Evolutionary conservation across 2,329 filamentous ascomycete species (phyloP), one percentile per base, ranked within the genome.

Genomic region (Aspergillus alliaceus): DNA sequence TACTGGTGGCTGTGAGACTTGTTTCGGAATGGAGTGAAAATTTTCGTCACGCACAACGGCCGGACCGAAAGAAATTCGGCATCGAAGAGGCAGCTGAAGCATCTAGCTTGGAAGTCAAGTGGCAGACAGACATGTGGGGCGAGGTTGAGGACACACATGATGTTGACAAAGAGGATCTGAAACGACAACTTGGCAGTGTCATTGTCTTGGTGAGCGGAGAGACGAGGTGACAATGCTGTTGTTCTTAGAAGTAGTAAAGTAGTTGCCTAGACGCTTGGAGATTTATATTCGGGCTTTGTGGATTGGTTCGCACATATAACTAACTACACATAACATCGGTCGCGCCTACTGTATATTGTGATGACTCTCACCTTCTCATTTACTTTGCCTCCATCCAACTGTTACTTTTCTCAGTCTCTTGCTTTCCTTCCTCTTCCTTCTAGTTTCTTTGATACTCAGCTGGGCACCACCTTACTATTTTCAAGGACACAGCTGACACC

Each of bases 101-200:
- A 14, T 87, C 89, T 6, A 96, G 85, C 66, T 73, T 96, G 40
- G 95, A 99, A 79, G 91, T 96, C 15, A 82, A 86, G 62, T 97
- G 91, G 88, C 95, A 99, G 82, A 96, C 88, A 1, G 80, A 84
- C 27, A 87, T 90, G 75, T 98, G 95, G 93, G 95, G 95, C 8
- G 93, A 96, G 80, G 95, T 99, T 1, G 95, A 99, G 74, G 93
- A 99, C 75, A 96, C 93, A 27, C 95, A 99, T 76, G 95, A 99
- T 79, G 95, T 99, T 1, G 90, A 96, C 68, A 90, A 88, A 74
- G 93, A 96, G 75, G 95, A 99, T 75, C 66, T 98, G 63, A 84
- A 86, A 70, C 84, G 93, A 68, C 95, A 98, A 77, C 78, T 98
- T 58, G 95, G 93, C 14, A 96, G 91, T 72, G 90, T 91, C 11